A percentile compares a stretch with the other conserved stretches of the same genome.
These are phyloP conservation scores for Mycena alexandri DNA, from an alignment of 768 basidiomycete genomes.

Conservation along the genomic window DNA sequence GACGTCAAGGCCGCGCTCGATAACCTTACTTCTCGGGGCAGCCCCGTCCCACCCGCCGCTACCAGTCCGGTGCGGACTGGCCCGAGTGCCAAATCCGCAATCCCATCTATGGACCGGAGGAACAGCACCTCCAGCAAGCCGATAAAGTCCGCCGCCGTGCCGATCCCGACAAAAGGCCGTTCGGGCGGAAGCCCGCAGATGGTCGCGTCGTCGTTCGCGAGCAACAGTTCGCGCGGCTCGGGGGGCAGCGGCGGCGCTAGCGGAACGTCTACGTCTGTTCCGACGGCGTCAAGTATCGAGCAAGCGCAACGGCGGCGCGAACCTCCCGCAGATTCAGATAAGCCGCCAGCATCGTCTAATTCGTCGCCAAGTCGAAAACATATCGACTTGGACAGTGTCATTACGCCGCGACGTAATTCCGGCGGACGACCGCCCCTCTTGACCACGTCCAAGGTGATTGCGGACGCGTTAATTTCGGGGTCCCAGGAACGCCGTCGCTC, in stretches of 20 bases:
- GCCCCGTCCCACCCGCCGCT: conserved; percentile 44
- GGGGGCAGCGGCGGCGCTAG: conserved; percentile 45
- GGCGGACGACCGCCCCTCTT: conserved; percentile 60
- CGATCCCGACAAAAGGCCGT: conserved; percentile 59
- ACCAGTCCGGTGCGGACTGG: conserved; percentile 41
- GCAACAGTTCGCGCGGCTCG: conserved; percentile 55
- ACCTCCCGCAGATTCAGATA: conserved; percentile 57
- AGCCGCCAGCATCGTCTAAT: conserved; percentile 66
- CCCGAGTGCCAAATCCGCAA: conserved; percentile 49
- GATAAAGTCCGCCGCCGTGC: conserved; percentile 49
- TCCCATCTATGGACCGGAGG: conserved; percentile 59
- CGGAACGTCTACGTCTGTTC: conserved; percentile 59
- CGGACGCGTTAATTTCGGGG: conserved; percentile 48
- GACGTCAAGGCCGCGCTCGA: conserved; percentile 80
- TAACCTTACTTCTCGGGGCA: conserved; percentile 58
- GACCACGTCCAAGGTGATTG: conserved; percentile 55
- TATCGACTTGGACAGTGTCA: conserved; percentile 64
- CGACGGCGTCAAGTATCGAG: conserved; percentile 62
- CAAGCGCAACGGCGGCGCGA: conserved; percentile 62
- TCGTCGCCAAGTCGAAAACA: conserved; percentile 74
- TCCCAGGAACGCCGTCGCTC: conserved; percentile 46
- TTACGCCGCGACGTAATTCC: conserved; percentile 61
- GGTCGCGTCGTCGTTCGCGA: conserved; percentile 51
- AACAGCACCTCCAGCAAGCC: conserved; percentile 53
- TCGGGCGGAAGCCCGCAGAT: conserved; percentile 68